A percentile compares a stretch with the other conserved stretches of the same genome.
These are phyloP conservation scores for Anthracocystis panici-leucophaei DNA, from an alignment of 1,284 basidiomycete species.

Conservation along the genomic window DNA sequence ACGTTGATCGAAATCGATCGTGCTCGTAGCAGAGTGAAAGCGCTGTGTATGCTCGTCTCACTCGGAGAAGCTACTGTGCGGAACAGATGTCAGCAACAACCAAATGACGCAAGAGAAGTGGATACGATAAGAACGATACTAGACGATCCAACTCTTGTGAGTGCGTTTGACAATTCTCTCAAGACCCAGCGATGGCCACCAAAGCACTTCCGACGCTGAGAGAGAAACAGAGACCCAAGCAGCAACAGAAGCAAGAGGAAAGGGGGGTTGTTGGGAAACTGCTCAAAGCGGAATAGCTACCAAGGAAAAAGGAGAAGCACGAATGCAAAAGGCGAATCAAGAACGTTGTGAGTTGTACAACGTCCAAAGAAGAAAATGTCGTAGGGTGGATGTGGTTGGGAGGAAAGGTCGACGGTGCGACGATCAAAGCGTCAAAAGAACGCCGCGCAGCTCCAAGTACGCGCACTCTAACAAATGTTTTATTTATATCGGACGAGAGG, in stretches of 20 bases:
- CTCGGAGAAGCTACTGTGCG: neutral
- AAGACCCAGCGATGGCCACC: constrained; percentile 2
- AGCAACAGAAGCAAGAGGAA: neutral
- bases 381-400: constrained; percentile 33
- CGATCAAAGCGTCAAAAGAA: neutral
- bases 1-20: neutral
- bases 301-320: constrained; percentile 16
- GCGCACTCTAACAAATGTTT: neutral
- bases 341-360: constrained; percentile 15
- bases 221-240: no score
- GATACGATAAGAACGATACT: neutral
- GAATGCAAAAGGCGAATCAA: constrained; percentile 18
- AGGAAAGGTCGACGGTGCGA: constrained; percentile 1
- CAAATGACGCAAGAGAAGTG: neutral
- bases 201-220: neutral
- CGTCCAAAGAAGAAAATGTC: constrained; percentile 9
- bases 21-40: neutral
- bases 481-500: constrained; percentile 1
- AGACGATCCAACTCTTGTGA: neutral
- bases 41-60: constrained; percentile 12
- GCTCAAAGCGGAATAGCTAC: constrained; percentile 11
- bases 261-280: neutral
- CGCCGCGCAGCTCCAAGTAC: neutral
- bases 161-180: neutral
- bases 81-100: constrained; percentile 3